Base-by-base conservation (phyloP, 2,329 filamentous ascomycete genomes). In the Aureobasidium pullulans region DNA sequence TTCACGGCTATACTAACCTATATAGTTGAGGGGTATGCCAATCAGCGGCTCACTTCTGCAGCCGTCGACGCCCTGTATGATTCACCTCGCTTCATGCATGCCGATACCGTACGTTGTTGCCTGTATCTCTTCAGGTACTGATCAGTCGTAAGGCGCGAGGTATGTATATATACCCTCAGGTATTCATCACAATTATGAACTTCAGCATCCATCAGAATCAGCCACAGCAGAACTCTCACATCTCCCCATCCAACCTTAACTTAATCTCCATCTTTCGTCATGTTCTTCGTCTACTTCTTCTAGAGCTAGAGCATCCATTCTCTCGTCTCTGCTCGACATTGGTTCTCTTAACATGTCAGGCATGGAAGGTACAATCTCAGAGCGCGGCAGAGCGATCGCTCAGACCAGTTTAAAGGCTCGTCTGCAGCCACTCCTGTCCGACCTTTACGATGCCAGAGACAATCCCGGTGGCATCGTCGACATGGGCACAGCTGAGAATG, bases 381-480 rank as follows among this genome's bases (percentile, higher is more conserved):
- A 32, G 8, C 34, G 57, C 8, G 60, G 57, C 6, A 42, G 32
- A 36, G 57, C 15, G 4, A 37, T 60, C 16, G 57, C 57, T 15
- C 19, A 43, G n/a, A 44, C 49, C 10, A 60, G 44, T 29, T 48
- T 63, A 13, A 62, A 62, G 37, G 62, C 65, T 28, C 58, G 56
- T 13, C 61, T 65, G 5, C 48, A 44, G 2, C 50, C 57, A 5
- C 61, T 68, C 16, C 47, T 67, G 2, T 40, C 52, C 28, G 59
- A 65, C 44, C 56, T 56, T 15, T 70, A 68, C 52, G 61, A 70
- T 54, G 57, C 64, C 5, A 59, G 62, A 2, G 63, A 53, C 7
- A 72, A 71, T 53, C 70, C 69, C 8, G 60, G 66, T 46, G 70
- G 68, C 11, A 61, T 66, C 13, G 50, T 72, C 31, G 68, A 68